Percentiles rank a stretch among this genome's conserved stretches.
phyloP scores from a whole-genome alignment of 306 rosid genomes.

The Lathyrus sativus region DNA sequence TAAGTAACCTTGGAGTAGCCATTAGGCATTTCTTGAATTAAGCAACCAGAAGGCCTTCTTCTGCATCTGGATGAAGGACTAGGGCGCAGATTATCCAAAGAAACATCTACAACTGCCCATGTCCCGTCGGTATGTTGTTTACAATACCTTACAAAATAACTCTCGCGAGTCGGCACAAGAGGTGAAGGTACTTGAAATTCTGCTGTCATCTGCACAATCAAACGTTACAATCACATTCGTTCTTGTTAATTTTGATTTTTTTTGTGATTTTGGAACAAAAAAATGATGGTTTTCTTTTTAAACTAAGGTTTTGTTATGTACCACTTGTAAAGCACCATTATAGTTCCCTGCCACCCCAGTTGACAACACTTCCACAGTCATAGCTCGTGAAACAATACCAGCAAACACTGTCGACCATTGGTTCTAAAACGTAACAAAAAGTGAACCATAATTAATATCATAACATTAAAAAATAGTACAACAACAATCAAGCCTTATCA shows the following conservation, averaged over 20 bases:
- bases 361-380: conserved; percentile 84
- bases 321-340: conserved; percentile 99
- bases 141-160: conserved; percentile 86
- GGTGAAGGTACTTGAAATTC: conserved; percentile 96
- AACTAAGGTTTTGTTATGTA: conserved; percentile 21
- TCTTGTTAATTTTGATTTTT: neutral
- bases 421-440: conserved; percentile 43
- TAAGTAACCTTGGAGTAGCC: conserved; percentile 79
- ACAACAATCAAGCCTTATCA: no score
- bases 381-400: conserved; percentile 88
- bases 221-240: neutral
- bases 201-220: conserved; percentile 73
- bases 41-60: conserved; percentile 95
- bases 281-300: neutral
- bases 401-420: conserved; percentile 91
- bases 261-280: neutral
- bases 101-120: conserved; percentile 97
- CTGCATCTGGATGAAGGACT: conserved; percentile 59
- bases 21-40: conserved; percentile 96
- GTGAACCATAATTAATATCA: neutral
- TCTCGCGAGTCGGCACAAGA: conserved; percentile 89
- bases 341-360: conserved; percentile 97
- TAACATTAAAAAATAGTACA: no score
- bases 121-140: conserved; percentile 80
- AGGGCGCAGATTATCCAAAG: conserved; percentile 79